These are phyloP conservation scores for Thielaviopsis musarum DNA, from an alignment of 2,329 filamentous ascomycete species.

Conservation along the genomic window DNA sequence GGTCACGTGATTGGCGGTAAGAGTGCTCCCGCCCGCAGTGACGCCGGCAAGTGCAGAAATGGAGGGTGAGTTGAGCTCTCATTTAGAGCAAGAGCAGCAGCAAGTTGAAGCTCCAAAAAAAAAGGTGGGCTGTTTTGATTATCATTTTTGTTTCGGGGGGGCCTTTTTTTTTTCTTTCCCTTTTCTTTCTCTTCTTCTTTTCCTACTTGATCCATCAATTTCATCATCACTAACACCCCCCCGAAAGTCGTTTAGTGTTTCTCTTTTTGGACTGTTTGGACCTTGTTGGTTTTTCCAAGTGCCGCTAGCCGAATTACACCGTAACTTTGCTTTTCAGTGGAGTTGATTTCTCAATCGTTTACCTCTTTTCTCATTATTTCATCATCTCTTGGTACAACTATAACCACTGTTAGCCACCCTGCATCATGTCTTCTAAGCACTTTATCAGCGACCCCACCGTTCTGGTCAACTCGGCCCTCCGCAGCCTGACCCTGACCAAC, in stretches of 20 bases:
- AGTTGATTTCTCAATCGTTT: not conserved
- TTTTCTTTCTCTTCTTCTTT: not conserved
- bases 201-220: not conserved
- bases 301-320: not conserved
- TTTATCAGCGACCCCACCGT: slow-evolving; percentile 74
- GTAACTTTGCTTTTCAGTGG: not conserved
- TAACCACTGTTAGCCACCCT: not conserved
- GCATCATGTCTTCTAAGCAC: slow-evolving; percentile 49
- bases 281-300: not conserved
- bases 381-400: not conserved
- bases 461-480: slow-evolving; percentile 61
- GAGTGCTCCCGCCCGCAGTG: not conserved
- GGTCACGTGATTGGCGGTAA: not conserved
- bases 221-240: not conserved
- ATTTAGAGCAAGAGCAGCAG: not conserved
- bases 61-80: not conserved
- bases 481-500: slow-evolving; percentile 66
- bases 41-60: not conserved
- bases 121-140: not conserved
- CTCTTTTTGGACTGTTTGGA: not conserved
- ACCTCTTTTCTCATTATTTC: not conserved
- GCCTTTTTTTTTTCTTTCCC: not conserved
- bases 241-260: not conserved
- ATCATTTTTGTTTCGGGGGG: not conserved
- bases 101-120: not conserved